Conservation (phyloP, 1,284 basidiomycete species). For the Ganoderma sp. region DNA sequence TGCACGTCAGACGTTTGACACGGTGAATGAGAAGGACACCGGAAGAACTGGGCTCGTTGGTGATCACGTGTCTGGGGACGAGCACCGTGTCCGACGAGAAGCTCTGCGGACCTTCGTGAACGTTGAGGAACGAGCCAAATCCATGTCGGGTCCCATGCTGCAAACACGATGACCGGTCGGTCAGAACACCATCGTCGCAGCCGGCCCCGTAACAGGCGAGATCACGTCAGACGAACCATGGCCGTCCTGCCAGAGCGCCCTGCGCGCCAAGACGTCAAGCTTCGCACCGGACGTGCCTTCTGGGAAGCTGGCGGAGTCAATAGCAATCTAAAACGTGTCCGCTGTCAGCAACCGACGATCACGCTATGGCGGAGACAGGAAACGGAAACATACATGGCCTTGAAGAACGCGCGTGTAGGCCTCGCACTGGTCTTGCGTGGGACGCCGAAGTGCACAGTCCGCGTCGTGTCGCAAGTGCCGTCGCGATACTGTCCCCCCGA, state of each 20-base stretch:
- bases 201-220: background rate
- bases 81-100: constrained; percentile 73
- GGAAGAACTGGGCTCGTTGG: constrained; percentile 73
- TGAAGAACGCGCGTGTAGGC: constrained; percentile 96
- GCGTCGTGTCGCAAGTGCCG: constrained; percentile 92
- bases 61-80: constrained; percentile 84
- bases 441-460: constrained; percentile 88
- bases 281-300: constrained; percentile 82
- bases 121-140: constrained; percentile 80
- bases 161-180: constrained; percentile 19
- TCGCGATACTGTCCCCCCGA: constrained; percentile 90
- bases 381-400: constrained; percentile 76
- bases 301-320: constrained; percentile 89
- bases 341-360: constrained; percentile 14
- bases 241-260: constrained; percentile 88
- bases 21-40: background rate
- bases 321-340: constrained; percentile 71
- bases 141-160: constrained; percentile 88
- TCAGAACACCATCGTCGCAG: constrained; percentile 11
- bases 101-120: constrained; percentile 78
- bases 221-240: constrained; percentile 50
- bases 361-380: constrained; percentile 20
- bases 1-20: constrained; percentile 14
- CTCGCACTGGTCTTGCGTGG: constrained; percentile 81
- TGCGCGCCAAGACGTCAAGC: constrained; percentile 86